These are phyloP conservation scores for Paraglomus occultum DNA, from an alignment of 192 early-diverging fungal species.

Conservation along the genomic window DNA sequence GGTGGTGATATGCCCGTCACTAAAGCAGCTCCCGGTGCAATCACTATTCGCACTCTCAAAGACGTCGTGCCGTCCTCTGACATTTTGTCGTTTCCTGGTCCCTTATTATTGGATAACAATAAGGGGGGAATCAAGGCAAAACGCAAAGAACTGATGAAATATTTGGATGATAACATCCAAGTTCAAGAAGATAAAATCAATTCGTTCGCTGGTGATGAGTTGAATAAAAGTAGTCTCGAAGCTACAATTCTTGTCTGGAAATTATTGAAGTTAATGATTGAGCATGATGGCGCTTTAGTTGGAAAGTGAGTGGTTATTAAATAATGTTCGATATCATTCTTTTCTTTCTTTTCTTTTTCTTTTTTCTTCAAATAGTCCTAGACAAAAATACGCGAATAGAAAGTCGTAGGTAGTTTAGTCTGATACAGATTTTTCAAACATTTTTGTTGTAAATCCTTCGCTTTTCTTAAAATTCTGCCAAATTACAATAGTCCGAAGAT, in stretches of 20 bases:
- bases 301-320: slow-evolving; percentile 45
- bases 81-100: slow-evolving; percentile 47
- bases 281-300: slow-evolving; percentile 60
- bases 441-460: slow-evolving; percentile 13
- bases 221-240: slow-evolving; percentile 22
- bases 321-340: neutral
- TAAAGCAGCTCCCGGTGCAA: slow-evolving; percentile 52
- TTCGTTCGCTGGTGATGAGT: slow-evolving; percentile 5
- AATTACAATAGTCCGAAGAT: slow-evolving; percentile 39
- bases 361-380: too few species aligned
- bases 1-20: slow-evolving; percentile 35
- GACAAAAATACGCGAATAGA: too few species aligned
- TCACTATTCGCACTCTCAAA: slow-evolving; percentile 50
- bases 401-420: too few species aligned
- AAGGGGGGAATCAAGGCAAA: slow-evolving; percentile 43
- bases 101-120: slow-evolving; percentile 55
- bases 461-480: neutral
- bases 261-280: slow-evolving; percentile 59
- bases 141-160: slow-evolving; percentile 44
- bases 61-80: slow-evolving; percentile 38
- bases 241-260: slow-evolving; percentile 53
- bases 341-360: too few species aligned
- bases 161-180: slow-evolving; percentile 40
- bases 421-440: neutral
- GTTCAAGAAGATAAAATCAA: slow-evolving; percentile 17